These are phyloP conservation scores for Wickerhamiella hasegawae DNA, from an alignment of 805 yeast genomes.

Conservation along the genomic window DNA sequence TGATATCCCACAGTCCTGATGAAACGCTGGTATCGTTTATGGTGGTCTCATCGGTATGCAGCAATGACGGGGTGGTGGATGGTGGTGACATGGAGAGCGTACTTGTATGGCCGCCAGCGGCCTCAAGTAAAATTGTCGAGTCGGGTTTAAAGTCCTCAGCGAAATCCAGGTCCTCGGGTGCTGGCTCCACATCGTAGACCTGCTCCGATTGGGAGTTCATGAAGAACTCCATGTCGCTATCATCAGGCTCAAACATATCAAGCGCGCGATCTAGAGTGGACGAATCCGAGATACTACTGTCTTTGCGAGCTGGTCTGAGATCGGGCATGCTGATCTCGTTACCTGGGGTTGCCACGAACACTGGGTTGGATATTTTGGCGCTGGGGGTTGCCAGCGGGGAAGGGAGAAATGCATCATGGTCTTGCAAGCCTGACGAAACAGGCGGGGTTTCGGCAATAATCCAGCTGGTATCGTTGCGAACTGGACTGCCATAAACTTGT, in stretches of 20 bases:
- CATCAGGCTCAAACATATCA: slow-evolving; percentile 3
- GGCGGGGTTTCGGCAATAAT: too few relatives aligned
- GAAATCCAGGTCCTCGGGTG: too few relatives aligned
- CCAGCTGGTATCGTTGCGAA: too few relatives aligned
- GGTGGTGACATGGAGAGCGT: neutral
- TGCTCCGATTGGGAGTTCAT: too few relatives aligned
- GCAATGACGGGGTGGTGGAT: neutral
- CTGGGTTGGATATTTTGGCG: neutral
- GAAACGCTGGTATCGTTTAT: too few relatives aligned
- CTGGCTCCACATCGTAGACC: too few relatives aligned
- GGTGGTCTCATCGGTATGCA: neutral
- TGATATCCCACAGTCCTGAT: neutral
- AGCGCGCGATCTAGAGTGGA: slow-evolving; percentile 1
- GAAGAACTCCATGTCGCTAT: too few relatives aligned
- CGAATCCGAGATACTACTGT: neutral
- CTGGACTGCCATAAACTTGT: too few relatives aligned
- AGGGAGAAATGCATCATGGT: too few relatives aligned
- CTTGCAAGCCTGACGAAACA: too few relatives aligned
- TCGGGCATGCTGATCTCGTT: neutral
- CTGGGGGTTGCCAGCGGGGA: neutral
- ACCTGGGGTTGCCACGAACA: slow-evolving; percentile 3
- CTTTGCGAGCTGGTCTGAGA: neutral
- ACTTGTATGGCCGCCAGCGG: neutral
- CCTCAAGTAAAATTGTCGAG: neutral
- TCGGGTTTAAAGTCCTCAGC: neutral